These are phyloP conservation scores for Setomelanomma holmii DNA, from an alignment of 2,329 filamentous ascomycete genomes.

Conservation along the genomic window DNA sequence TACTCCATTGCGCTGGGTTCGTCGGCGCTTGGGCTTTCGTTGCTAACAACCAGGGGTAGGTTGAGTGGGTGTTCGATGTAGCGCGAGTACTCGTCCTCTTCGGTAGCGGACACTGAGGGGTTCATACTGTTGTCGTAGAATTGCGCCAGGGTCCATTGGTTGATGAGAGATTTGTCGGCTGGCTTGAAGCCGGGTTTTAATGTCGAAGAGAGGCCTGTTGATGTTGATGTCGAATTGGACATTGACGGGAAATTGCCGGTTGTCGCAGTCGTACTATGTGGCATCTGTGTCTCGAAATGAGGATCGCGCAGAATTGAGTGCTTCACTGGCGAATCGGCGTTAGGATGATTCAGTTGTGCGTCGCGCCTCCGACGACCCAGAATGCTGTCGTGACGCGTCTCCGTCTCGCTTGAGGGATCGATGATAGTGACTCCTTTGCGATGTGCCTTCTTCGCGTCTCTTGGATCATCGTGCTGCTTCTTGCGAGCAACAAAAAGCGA, in stretches of 20 bases:
- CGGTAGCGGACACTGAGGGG: conserved; percentile 76
- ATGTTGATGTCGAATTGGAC: conserved; percentile 35
- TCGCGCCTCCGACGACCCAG: conserved; percentile 27
- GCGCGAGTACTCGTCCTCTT: conserved; percentile 84
- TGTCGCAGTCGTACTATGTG: conserved; percentile 22
- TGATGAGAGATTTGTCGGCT: conserved; percentile 79
- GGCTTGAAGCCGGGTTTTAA: conserved; percentile 52
- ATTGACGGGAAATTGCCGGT: conserved; percentile 30
- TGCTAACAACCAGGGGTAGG: conserved; percentile 80
- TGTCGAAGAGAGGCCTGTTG: conserved; percentile 34
- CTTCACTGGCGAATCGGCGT: conserved; percentile 46
- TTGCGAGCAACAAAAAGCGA: conserved; percentile 84
- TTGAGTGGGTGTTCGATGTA: conserved; percentile 90
- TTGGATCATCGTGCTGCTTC: conserved; percentile 55
- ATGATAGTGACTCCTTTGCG: conserved; percentile 75
- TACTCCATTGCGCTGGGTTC: conserved; percentile 69
- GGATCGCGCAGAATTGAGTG: conserved; percentile 53
- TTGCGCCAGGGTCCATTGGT: conserved; percentile 87
- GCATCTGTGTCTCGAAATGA: conserved; percentile 44
- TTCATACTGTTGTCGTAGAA: conserved; percentile 86
- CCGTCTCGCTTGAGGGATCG: conserved; percentile 60
- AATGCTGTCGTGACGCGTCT: conserved; percentile 25
- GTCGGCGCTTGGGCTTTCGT: conserved; percentile 64
- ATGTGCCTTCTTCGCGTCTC: conserved; percentile 66
- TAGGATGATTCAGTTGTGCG: conserved; percentile 28